These are phyloP conservation scores for Myxozyma monticola DNA, from an alignment of 805 yeast species.

Conservation along the genomic window DNA sequence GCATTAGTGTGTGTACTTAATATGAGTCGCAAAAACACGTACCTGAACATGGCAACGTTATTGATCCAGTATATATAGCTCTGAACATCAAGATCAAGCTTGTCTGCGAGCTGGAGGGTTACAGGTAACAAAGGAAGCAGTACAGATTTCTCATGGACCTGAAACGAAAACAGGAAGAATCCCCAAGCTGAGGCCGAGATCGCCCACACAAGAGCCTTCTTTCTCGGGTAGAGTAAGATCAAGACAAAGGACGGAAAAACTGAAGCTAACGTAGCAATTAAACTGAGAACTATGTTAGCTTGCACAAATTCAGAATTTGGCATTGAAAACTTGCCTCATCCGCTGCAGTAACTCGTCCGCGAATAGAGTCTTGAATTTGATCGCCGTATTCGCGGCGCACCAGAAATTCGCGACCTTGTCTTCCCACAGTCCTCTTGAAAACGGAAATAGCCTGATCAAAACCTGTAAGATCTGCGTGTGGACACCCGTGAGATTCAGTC, in stretches of 20 bases:
- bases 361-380: conserved; percentile 66
- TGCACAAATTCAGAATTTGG: conserved; percentile 39
- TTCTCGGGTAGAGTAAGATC: conserved; percentile 52
- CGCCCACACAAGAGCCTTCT: conserved; percentile 64
- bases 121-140: conserved; percentile 85
- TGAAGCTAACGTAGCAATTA: conserved; percentile 42
- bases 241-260: conserved; percentile 58
- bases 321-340: conserved; percentile 41
- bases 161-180: conserved; percentile 87
- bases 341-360: conserved; percentile 58
- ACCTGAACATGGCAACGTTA: conserved; percentile 72
- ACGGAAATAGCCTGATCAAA: conserved; percentile 77
- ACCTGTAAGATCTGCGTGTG: conserved; percentile 57
- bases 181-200: conserved; percentile 82
- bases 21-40: not conserved
- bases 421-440: conserved; percentile 89
- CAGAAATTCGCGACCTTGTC: conserved; percentile 97
- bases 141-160: conserved; percentile 93
- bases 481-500: conserved; percentile 27
- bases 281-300: conserved; percentile 35
- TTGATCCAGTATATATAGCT: conserved; percentile 71
- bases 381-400: conserved; percentile 83
- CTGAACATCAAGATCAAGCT: conserved; percentile 12
- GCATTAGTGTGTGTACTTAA: not conserved
- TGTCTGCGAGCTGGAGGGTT: conserved; percentile 58